These are phyloP conservation scores for Ascochyta viciae-villosae DNA, from an alignment of 2,329 filamentous ascomycete genomes.

Conservation along the genomic window DNA sequence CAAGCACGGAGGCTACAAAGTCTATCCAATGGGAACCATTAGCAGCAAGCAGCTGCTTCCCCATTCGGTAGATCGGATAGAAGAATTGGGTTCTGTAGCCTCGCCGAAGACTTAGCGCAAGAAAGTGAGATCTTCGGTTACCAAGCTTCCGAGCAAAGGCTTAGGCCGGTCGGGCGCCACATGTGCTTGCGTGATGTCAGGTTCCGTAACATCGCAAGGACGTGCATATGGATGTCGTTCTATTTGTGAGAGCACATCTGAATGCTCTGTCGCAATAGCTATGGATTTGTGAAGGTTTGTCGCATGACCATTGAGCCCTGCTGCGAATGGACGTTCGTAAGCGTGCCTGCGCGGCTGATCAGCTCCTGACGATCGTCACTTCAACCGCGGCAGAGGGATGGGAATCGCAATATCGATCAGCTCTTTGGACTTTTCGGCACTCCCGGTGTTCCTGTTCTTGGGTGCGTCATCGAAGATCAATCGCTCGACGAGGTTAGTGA, in stretches of 20 bases:
- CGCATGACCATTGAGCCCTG: too few species aligned
- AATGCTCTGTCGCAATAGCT: too few species aligned
- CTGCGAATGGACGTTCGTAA: not conserved
- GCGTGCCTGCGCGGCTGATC: not conserved
- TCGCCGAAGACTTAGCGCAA: slow-evolving; percentile 1
- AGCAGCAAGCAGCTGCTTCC: not conserved
- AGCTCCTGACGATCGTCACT: slow-evolving; percentile 7
- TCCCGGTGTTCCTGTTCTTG: not conserved
- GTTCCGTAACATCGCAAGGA: not conserved
- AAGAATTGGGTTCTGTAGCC: slow-evolving; percentile 3
- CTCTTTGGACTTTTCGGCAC: not conserved
- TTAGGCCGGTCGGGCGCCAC: not conserved
- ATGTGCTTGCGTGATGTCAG: slow-evolving; percentile 6
- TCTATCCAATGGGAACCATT: not conserved
- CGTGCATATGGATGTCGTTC: not conserved
- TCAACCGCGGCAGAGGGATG: not conserved
- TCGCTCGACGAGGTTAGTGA: not conserved
- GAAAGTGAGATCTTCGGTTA: slow-evolving; percentile 1
- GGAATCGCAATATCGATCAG: slow-evolving; percentile 4
- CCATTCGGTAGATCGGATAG: not conserved
- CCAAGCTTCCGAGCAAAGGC: slow-evolving; percentile 5
- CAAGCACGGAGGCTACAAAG: not conserved
- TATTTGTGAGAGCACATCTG: not conserved
- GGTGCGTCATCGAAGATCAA: slow-evolving; percentile 6
- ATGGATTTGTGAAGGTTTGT: too few species aligned